Percentiles rank a stretch among this genome's conserved stretches.
Conservation (phyloP, 352 stramenopile species). For the Phytophthora colocasiae region DNA sequence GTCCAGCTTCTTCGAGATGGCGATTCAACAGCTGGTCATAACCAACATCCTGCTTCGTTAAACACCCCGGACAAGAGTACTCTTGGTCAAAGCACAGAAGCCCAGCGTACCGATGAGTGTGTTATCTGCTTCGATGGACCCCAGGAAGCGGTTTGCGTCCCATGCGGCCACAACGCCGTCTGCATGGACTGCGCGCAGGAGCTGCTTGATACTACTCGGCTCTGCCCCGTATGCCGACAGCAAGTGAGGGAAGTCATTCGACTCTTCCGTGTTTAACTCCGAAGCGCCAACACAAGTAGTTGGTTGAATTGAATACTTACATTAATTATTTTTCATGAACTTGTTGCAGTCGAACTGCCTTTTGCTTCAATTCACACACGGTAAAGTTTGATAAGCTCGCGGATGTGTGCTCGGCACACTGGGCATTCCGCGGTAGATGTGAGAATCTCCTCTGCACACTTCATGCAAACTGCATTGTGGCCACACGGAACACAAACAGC, state of each 20-base stretch:
- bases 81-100: conserved; percentile 6
- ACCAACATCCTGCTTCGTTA: conserved; percentile 15
- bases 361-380: conserved; percentile 49
- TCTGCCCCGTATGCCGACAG: conserved; percentile 82
- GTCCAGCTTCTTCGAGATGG: conserved; percentile 62
- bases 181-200: conserved; percentile 83
- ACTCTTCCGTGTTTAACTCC: conserved; percentile 70
- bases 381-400: conserved; percentile 85
- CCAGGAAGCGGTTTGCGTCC: conserved; percentile 80
- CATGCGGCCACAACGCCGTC: conserved; percentile 88
- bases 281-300: neutral
- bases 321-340: conserved; percentile 12
- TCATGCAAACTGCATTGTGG: conserved; percentile 86
- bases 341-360: neutral
- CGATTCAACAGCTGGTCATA: conserved; percentile 14
- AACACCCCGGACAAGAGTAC: conserved; percentile 11
- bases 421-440: conserved; percentile 66
- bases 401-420: conserved; percentile 70
- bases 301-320: conserved; percentile 7
- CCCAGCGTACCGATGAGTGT: conserved; percentile 54
- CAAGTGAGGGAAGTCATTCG: conserved; percentile 81
- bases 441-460: conserved; percentile 75
- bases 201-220: conserved; percentile 62
- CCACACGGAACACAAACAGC: conserved; percentile 85
- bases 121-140: conserved; percentile 87